Conservation (phyloP, 2,329 filamentous ascomycete species). For the Alternaria novae-zelandiae region DNA sequence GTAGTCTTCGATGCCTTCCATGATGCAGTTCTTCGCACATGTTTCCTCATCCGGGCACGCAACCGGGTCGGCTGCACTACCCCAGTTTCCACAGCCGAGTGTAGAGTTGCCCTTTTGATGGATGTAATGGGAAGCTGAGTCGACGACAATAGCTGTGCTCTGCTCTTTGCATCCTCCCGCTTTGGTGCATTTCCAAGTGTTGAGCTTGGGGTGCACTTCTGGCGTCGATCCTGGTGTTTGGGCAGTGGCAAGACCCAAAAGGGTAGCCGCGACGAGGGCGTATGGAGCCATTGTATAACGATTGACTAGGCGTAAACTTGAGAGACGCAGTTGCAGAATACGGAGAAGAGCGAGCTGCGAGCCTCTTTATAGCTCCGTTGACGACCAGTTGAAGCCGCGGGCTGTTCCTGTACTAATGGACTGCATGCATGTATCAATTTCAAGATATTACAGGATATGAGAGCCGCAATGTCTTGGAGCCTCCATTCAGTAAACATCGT, state of each 20-base stretch:
- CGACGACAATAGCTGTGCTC: conserved; percentile 59
- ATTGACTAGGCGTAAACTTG: neutral
- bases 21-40: conserved; percentile 63
- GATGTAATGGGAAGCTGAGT: conserved; percentile 56
- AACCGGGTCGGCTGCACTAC: conserved; percentile 46
- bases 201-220: conserved; percentile 60
- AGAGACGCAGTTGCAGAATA: neutral
- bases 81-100: conserved; percentile 43
- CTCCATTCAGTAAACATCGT: neutral
- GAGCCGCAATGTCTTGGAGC: conserved; percentile 12
- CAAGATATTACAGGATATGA: neutral
- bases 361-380: neutral
- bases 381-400: neutral
- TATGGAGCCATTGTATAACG: conserved; percentile 31
- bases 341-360: neutral
- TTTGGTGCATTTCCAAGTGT: conserved; percentile 61
- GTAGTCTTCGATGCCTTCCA: conserved; percentile 63
- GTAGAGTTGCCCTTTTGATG: conserved; percentile 47
- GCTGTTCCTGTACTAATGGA: neutral
- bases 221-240: conserved; percentile 39
- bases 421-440: neutral
- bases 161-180: conserved; percentile 56
- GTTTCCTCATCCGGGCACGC: conserved; percentile 57
- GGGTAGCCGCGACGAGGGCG: conserved; percentile 29
- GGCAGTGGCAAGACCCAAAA: conserved; percentile 37